These are phyloP conservation scores for Fraxinus velutina DNA, from an alignment of 305 asterid genomes.

Conservation along the genomic window DNA sequence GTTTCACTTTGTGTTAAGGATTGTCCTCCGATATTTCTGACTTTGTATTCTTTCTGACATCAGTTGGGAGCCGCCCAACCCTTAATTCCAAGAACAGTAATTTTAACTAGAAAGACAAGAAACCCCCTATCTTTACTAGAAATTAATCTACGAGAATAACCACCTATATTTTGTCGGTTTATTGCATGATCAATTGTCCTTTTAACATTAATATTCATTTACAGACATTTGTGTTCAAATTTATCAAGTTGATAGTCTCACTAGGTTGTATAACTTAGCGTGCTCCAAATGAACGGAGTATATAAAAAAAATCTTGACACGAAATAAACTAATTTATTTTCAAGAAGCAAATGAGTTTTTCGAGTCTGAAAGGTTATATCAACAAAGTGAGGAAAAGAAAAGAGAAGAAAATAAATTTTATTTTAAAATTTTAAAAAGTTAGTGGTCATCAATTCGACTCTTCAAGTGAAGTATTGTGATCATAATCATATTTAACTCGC, in stretches of 20 bases:
- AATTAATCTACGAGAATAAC: background rate
- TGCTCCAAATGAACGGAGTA: background rate
- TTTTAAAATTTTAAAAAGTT: background rate
- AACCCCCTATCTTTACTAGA: background rate
- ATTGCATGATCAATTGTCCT: background rate
- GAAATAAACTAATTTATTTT: background rate
- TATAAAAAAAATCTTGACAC: background rate
- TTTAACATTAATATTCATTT: background rate
- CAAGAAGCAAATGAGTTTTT: background rate
- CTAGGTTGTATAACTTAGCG: background rate
- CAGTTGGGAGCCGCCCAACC: constrained; percentile 30
- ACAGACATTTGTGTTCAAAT: background rate
- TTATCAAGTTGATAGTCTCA: background rate
- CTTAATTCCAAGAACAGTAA: background rate
- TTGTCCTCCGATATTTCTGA: background rate
- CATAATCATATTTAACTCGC: background rate
- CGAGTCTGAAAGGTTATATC: background rate
- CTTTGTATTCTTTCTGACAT: constrained; percentile 27
- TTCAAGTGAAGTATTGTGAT: background rate
- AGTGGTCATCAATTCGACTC: background rate
- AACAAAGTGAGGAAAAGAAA: background rate
- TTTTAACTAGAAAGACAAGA: background rate
- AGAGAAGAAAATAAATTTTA: background rate
- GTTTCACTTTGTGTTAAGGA: background rate
- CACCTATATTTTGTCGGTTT: background rate